Conservation (phyloP, 2,329 filamentous ascomycete genomes). For the Penicillium freii region DNA sequence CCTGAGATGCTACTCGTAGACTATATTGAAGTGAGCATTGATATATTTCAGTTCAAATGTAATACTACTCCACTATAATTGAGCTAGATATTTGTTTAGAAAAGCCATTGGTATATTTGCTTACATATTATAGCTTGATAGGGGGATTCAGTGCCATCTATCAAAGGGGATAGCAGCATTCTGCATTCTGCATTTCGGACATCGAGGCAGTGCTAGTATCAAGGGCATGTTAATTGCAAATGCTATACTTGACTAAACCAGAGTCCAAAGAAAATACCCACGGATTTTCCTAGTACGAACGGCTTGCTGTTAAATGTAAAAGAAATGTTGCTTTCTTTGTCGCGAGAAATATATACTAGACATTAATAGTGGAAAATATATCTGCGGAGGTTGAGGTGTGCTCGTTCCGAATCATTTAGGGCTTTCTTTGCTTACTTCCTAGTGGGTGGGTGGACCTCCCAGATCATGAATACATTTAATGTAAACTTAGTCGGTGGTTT, state of each 20-base stretch:
- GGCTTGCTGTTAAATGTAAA: too few relatives aligned
- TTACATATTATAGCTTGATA: not conserved
- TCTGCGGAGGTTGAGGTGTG: not conserved
- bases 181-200: not conserved
- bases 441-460: not conserved
- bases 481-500: not conserved
- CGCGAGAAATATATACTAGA: too few relatives aligned
- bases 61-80: too few relatives aligned
- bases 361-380: too few relatives aligned
- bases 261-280: too few relatives aligned
- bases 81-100: too few relatives aligned
- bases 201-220: not conserved
- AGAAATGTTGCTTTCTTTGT: too few relatives aligned
- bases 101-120: too few relatives aligned
- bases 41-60: not conserved
- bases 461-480: not conserved
- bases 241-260: not conserved
- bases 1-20: not conserved
- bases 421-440: not conserved
- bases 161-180: not conserved
- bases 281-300: too few relatives aligned
- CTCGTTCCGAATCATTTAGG: not conserved
- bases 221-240: not conserved
- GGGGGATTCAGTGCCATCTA: not conserved
- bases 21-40: not conserved